A percentile compares a stretch with the other conserved stretches of the same genome.
Evolutionary conservation across 495 filamentous ascomycete species (phyloP).

Genomic region (Penicillium argentinense): DNA sequence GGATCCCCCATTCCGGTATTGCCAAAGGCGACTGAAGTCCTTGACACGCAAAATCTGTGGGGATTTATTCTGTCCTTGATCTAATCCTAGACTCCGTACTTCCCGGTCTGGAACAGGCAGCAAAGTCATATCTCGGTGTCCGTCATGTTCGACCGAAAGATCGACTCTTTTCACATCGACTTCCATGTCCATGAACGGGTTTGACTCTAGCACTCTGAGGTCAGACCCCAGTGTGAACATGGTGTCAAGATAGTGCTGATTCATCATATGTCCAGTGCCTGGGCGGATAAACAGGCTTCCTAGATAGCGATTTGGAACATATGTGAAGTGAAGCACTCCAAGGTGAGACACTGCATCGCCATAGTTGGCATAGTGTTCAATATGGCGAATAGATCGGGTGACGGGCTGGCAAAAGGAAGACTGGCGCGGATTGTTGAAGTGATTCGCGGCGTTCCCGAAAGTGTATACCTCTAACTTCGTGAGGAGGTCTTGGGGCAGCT

Average conservation of each 20-base stretch:
- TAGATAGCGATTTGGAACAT: slow-evolving; percentile 59
- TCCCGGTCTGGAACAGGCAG: slow-evolving; percentile 4
- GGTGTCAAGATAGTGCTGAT: slow-evolving; percentile 76
- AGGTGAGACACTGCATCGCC: slow-evolving; percentile 74
- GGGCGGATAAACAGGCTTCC: slow-evolving; percentile 71
- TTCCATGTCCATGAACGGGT: slow-evolving; percentile 39
- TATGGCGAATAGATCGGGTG: slow-evolving; percentile 54
- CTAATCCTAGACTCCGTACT: background rate
- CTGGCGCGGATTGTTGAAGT: slow-evolving; percentile 74
- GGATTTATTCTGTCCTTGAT: background rate
- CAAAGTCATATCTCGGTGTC: slow-evolving; percentile 7
- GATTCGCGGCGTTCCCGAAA: slow-evolving; percentile 81
- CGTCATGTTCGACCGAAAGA: background rate
- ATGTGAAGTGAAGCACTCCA: slow-evolving; percentile 67
- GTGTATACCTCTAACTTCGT: slow-evolving; percentile 80
- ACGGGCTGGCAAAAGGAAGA: background rate
- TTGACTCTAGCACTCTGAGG: slow-evolving; percentile 23
- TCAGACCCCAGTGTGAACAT: slow-evolving; percentile 62
- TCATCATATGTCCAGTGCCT: slow-evolving; percentile 70
- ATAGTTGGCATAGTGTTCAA: slow-evolving; percentile 84
- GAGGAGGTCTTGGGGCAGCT: slow-evolving; percentile 66
- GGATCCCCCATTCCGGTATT: slow-evolving; percentile 67
- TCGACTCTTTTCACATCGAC: slow-evolving; percentile 12
- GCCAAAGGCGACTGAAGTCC: slow-evolving; percentile 72
- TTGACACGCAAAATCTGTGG: slow-evolving; percentile 49